Conservation (phyloP, 306 rosid genomes). For the Astragalus glycyphyllos region DNA sequence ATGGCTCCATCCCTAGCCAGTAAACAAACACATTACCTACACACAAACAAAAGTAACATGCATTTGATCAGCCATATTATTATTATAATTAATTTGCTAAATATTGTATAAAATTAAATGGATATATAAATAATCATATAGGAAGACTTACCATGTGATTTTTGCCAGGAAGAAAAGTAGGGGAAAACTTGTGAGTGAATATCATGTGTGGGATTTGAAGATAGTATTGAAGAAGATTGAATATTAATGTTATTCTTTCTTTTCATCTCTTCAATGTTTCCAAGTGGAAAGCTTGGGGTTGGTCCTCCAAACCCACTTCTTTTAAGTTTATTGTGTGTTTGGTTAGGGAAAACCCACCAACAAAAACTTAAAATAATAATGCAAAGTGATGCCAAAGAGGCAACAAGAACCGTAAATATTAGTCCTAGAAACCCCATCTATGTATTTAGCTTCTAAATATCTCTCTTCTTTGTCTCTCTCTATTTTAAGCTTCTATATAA, state of each 20-base stretch:
- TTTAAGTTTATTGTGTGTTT: slow-evolving; percentile 54
- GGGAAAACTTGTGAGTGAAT: slow-evolving; percentile 76
- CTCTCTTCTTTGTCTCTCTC: no score
- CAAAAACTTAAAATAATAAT: slow-evolving; percentile 47
- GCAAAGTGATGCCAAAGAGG: slow-evolving; percentile 30
- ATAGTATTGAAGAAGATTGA: slow-evolving; percentile 5
- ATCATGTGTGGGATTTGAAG: slow-evolving; percentile 56
- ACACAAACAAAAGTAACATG: neutral
- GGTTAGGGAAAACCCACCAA: slow-evolving; percentile 69
- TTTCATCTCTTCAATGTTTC: slow-evolving; percentile 73
- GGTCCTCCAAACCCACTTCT: slow-evolving; percentile 74
- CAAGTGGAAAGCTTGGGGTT: slow-evolving; percentile 74
- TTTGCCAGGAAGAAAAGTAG: slow-evolving; percentile 75
- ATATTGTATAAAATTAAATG: no score
- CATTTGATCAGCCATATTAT: no score
- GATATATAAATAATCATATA: no score
- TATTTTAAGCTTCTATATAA: neutral
- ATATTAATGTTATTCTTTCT: slow-evolving; percentile 38
- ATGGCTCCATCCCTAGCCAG: slow-evolving; percentile 92
- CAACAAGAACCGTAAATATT: slow-evolving; percentile 25
- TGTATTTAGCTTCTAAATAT: neutral
- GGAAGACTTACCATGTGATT: slow-evolving; percentile 59
- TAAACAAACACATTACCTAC: slow-evolving; percentile 76
- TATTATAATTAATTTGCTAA: no score
- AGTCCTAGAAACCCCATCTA: slow-evolving; percentile 48